Conservation (phyloP, 345 rosid species). For the Eucalyptus tenuipes region DNA sequence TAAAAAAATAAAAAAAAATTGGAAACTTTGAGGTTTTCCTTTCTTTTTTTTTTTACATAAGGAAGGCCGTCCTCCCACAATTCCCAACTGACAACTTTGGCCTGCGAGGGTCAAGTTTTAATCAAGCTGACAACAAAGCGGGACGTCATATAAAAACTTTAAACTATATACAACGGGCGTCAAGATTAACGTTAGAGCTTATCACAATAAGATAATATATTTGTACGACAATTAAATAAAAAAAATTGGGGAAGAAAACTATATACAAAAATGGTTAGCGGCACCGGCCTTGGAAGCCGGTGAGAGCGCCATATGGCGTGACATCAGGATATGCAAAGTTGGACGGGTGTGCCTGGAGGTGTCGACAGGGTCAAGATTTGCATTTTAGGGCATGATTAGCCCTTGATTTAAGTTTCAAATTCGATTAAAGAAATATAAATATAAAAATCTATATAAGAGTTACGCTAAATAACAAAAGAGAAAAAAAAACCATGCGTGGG, state of each 20-base stretch:
- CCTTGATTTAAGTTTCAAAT: not conserved
- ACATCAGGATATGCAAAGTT: not conserved
- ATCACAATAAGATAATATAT: not conserved
- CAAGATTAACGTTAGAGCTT: not conserved
- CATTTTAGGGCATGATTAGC: not conserved
- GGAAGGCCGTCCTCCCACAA: not conserved
- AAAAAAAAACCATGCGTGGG: not conserved
- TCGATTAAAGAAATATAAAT: not conserved
- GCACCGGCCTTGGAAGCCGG: not conserved
- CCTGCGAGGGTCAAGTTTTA: not conserved
- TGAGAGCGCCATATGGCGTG: constrained; percentile 30
- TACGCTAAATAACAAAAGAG: not conserved
- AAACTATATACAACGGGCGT: not conserved
- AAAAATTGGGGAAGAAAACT: not conserved
- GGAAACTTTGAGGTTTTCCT: not conserved
- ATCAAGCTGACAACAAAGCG: not conserved
- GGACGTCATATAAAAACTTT: not conserved
- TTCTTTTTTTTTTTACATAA: not conserved
- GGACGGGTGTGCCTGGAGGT: constrained; percentile 3
- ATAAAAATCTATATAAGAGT: not conserved
- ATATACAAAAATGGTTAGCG: not conserved
- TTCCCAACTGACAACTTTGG: not conserved
- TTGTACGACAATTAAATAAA: not conserved
- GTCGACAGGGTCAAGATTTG: constrained; percentile 14
- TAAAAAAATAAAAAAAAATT: not conserved